These are phyloP conservation scores for Pyrenula massariospora DNA, from an alignment of 495 filamentous ascomycete species.

Conservation along the genomic window DNA sequence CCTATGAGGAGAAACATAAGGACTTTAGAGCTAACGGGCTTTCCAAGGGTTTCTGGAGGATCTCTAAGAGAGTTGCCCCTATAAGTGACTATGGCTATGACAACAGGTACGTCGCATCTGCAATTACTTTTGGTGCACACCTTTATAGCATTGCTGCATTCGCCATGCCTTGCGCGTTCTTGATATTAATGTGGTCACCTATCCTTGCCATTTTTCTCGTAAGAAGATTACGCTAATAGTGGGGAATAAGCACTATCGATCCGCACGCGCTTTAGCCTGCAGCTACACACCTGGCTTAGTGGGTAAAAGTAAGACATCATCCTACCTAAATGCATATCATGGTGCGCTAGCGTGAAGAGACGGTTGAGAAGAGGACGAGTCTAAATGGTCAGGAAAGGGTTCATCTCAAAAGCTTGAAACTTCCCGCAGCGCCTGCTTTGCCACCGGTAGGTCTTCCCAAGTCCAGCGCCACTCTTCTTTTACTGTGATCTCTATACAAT, in stretches of 20 bases:
- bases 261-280: not conserved
- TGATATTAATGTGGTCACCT: not conserved
- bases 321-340: not conserved
- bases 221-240: not conserved
- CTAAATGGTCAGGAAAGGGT: not conserved
- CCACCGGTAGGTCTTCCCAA: not conserved
- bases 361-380: not conserved
- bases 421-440: not conserved
- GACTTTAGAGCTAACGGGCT: too few relatives aligned
- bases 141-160: not conserved
- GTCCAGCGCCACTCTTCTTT: not conserved
- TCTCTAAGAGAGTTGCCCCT: too few relatives aligned
- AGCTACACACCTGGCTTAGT: not conserved
- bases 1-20: too few relatives aligned
- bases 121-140: not conserved
- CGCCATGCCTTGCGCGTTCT: not conserved
- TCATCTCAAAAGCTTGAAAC: not conserved
- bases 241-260: not conserved
- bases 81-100: too few relatives aligned
- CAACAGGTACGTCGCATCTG: too few relatives aligned
- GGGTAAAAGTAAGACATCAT: not conserved
- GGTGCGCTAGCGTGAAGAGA: not conserved
- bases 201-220: not conserved
- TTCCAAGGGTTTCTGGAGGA: too few relatives aligned
- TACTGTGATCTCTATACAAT: not conserved